Evolutionary conservation across 805 yeast species (phyloP).

Genomic region (Hagleromyces aurorensis): DNA sequence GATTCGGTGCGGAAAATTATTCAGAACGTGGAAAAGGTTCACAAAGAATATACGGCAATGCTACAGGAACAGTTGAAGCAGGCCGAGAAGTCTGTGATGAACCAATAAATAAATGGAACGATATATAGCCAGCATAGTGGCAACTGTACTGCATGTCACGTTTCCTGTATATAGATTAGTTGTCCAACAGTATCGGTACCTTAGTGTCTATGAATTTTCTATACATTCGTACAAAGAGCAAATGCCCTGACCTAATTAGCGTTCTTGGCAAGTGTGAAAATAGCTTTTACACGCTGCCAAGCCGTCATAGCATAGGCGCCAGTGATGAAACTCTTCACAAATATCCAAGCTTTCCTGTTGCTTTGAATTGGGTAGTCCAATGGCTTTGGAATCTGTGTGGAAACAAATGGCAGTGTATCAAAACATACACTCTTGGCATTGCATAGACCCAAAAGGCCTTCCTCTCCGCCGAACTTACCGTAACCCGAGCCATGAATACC

Average conservation of each 20-base stretch:
- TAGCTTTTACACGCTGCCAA: conserved; percentile 58
- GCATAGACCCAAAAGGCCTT: conserved; percentile 88
- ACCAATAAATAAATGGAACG: conserved; percentile 7
- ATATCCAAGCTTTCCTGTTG: conserved; percentile 78
- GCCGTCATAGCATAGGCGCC: conserved; percentile 74
- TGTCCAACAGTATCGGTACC: too few relatives aligned
- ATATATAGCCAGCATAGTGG: too few relatives aligned
- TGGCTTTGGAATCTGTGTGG: conserved; percentile 79
- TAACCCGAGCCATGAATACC: conserved; percentile 91
- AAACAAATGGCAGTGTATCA: conserved; percentile 71
- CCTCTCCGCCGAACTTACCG: conserved; percentile 97
- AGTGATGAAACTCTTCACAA: conserved; percentile 71
- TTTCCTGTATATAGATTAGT: too few relatives aligned
- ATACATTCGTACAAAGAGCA: conserved; percentile 2
- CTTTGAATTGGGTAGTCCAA: conserved; percentile 86
- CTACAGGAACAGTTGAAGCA: conserved; percentile 48
- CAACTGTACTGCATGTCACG: too few relatives aligned
- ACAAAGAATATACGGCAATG: conserved; percentile 54
- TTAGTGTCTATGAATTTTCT: too few relatives aligned
- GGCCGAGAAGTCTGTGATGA: conserved; percentile 41
- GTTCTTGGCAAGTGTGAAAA: conserved; percentile 46
- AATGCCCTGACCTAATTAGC: conserved; percentile 14
- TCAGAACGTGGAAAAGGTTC: conserved; percentile 59
- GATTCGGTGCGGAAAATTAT: conserved; percentile 49
- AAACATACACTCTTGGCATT: conserved; percentile 79